Evolutionary conservation across 2,329 filamentous ascomycete genomes (phyloP).

Genomic region (Bimuria novae-zelandiae): DNA sequence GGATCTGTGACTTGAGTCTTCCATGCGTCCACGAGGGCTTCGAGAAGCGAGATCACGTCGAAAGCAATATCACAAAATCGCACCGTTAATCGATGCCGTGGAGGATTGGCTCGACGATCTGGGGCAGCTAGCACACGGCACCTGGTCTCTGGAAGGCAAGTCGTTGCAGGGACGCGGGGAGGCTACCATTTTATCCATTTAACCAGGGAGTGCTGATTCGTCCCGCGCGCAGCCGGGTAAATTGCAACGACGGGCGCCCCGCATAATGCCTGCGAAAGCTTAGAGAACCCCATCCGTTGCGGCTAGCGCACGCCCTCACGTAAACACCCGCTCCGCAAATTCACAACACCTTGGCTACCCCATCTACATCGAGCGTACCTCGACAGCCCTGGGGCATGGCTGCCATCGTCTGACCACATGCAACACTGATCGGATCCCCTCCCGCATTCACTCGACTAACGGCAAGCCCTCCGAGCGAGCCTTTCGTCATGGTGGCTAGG

Average conservation of each 20-base stretch:
- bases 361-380: slow-evolving; percentile 19
- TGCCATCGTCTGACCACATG: slow-evolving; percentile 31
- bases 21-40: slow-evolving; percentile 44
- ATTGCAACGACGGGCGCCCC: slow-evolving; percentile 16
- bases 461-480: slow-evolving; percentile 14
- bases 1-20: slow-evolving; percentile 44
- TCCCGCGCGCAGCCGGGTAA: slow-evolving; percentile 16
- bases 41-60: slow-evolving; percentile 45
- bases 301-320: slow-evolving; percentile 18
- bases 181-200: slow-evolving; percentile 17
- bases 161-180: slow-evolving; percentile 16
- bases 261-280: slow-evolving; percentile 14
- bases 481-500: slow-evolving; percentile 1
- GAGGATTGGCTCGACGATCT: slow-evolving; percentile 38
- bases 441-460: slow-evolving; percentile 14
- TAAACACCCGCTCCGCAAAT: slow-evolving; percentile 19
- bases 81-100: slow-evolving; percentile 34
- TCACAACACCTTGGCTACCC: slow-evolving; percentile 16
- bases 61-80: slow-evolving; percentile 37
- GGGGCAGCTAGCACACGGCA: slow-evolving; percentile 17
- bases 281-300: slow-evolving; percentile 6
- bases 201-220: slow-evolving; percentile 15
- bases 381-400: slow-evolving; percentile 26
- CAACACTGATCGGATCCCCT: slow-evolving; percentile 17
- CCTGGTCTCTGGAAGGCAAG: slow-evolving; percentile 24